A percentile compares a stretch with the other conserved stretches of the same genome.
phyloP scores from a whole-genome alignment of 1,139 yeast genomes.

The Candida glucosophila region DNA sequence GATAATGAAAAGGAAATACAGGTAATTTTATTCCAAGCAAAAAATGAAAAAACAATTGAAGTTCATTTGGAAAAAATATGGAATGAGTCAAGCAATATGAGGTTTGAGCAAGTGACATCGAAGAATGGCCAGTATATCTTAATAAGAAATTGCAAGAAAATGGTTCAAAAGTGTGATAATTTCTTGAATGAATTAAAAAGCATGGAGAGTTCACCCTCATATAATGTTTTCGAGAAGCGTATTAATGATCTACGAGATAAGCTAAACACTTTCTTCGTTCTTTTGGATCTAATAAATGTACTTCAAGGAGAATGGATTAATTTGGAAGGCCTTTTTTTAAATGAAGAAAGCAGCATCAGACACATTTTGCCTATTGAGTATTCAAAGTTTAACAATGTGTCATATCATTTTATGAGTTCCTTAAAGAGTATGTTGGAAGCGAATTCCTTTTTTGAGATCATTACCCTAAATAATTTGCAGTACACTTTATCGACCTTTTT shows the following conservation, averaged over 20 bases:
- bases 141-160: conserved; percentile 59
- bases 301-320: conserved; percentile 89
- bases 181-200: conserved; percentile 57
- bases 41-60: conserved; percentile 64
- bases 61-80: conserved; percentile 55
- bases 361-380: conserved; percentile 63
- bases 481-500: too few species aligned
- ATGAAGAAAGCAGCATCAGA: conserved; percentile 43
- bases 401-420: conserved; percentile 50
- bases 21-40: conserved; percentile 53
- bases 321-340: conserved; percentile 69
- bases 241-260: conserved; percentile 48
- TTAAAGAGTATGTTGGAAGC: conserved; percentile 45
- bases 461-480: conserved; percentile 40
- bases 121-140: conserved; percentile 48
- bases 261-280: conserved; percentile 39
- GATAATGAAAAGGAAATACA: conserved; percentile 40
- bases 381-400: conserved; percentile 54
- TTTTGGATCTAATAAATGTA: conserved; percentile 71
- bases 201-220: conserved; percentile 67
- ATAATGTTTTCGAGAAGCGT: conserved; percentile 52
- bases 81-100: conserved; percentile 32
- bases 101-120: conserved; percentile 34
- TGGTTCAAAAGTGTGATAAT: conserved; percentile 53
- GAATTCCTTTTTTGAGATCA: conserved; percentile 49